Base-by-base conservation (phyloP, 2,329 filamentous ascomycete species). In the Venturia aucupariae region DNA sequence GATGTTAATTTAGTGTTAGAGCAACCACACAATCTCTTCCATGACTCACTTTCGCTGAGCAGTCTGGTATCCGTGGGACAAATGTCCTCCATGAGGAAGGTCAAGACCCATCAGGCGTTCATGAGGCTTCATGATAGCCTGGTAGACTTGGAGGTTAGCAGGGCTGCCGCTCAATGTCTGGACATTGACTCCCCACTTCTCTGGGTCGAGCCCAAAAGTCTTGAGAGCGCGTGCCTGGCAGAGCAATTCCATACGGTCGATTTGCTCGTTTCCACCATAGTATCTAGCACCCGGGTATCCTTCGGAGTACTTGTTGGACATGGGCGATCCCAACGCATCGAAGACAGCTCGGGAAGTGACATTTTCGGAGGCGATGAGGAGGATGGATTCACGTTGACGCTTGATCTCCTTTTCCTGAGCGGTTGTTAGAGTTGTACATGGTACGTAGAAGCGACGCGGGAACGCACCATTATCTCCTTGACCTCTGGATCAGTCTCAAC, bases 51-150 rank as follows among this genome's bases (percentile, higher is more conserved):
- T 99, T 82, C 90, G 90, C 74, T 88, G 86, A 39, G 94, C 90
- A 41, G 90, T 97, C 81, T 99, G 94, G 81, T 99, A 99, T 70
- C 94, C 94, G 82, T 99, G 94, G 76, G 88, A 92, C 80, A 97
- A 82, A 80, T 97, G 92, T 70, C 92, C 92, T 78, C 92, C 92
- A 76, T 97, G 92, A 68, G 92, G 92, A 64, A 97, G 86, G 75
- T 97, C 92, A 70, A 97, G 83, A 73, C 94, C 94, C 94, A 99
- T 99, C 70, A 99, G 83, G 73, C 94, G 89, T 70, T 96, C 94
- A 78, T 97, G 93, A 65, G 91, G 88, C 75, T 90, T 90, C 85
- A 97, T 95, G 74, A 99, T 86, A 71, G 94, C 94, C 82, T 96
- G 92, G 83, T 97, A 99, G 71, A 95, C 92, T 83, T 97, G 92